Conservation (phyloP, 192 early-diverging fungal genomes). For the Mortierella hygrophila region DNA sequence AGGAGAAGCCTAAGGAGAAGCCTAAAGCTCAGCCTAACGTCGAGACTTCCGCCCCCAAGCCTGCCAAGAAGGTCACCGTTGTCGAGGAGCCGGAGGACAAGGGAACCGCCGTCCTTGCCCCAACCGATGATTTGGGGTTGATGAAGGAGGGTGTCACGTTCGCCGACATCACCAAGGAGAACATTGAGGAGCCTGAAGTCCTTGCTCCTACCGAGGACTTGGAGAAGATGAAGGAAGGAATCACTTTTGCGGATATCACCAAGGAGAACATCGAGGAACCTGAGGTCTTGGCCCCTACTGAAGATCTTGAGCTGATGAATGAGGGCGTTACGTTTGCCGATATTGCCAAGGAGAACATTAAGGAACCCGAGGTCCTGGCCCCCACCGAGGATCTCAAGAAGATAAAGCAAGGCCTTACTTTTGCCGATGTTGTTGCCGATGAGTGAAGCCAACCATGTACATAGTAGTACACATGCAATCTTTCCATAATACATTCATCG, state of each 20-base stretch:
- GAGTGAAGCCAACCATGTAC: not conserved
- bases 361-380: slow-evolving; percentile 8
- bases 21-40: not conserved
- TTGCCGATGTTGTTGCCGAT: slow-evolving; percentile 22
- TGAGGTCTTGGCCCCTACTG: slow-evolving; percentile 24
- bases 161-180: slow-evolving; percentile 14
- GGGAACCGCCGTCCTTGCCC: not conserved
- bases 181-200: slow-evolving; percentile 1
- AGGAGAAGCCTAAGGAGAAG: not conserved
- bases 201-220: slow-evolving; percentile 23
- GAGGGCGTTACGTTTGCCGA: slow-evolving; percentile 30
- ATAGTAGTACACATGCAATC: not conserved
- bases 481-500: not conserved
- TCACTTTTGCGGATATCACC: slow-evolving; percentile 17
- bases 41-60: not conserved
- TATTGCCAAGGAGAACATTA: not conserved
- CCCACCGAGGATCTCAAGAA: slow-evolving; percentile 26
- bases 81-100: slow-evolving; percentile 1
- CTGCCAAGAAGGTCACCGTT: not conserved
- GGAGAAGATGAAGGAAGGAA: slow-evolving; percentile 16
- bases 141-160: slow-evolving; percentile 39
- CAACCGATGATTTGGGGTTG: slow-evolving; percentile 32
- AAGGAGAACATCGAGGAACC: slow-evolving; percentile 14
- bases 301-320: slow-evolving; percentile 41
- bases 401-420: slow-evolving; percentile 18